Evolutionary conservation across 2,329 filamentous ascomycete species (phyloP), one percentile per base, ranked within the genome.

Genomic region (Fusarium devonianum): DNA sequence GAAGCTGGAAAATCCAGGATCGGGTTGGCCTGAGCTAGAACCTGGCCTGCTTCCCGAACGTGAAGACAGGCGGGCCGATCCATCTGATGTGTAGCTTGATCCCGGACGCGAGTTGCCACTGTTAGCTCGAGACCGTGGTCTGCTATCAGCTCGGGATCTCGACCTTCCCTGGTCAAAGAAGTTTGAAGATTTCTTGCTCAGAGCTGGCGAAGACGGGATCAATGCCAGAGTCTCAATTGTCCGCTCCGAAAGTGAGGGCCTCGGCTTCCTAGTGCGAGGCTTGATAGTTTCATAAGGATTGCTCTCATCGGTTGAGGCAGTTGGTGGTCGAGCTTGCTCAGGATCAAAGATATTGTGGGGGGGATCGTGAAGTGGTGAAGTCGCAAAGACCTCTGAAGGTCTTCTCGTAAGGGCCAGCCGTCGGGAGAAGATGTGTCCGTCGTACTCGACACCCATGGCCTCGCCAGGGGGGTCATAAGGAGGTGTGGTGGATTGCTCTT

Each of bases 141-240:
- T 53, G 21, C 73, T 75, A 18, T 70, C 73, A 4, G 75, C 71
- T 9, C 78, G 72, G 2, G 80, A 80, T 12, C 69, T 63, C 7
- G 87, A 81, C 10, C 81, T 81, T n/a, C 85, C 78, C 2, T 77
- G 72, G 37, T 84, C 85, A 67, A 89, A 94, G 69, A 96, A 92
- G 45, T 83, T 85, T 0, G 90, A 90, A 7, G 81, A 76, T 43
- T 85, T 83, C 49, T 84, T 83, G 41, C 79, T 83, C 34, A 88
- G 71, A 1, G 83, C 83, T 4, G 92, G 92, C 1, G 92, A 94
- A 0, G 89, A 85, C 0, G 92, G 89, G 21, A 96, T 76, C 35
- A 85, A 83, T 3, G 91, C 82, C 5, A 97, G 75, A 0, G 90
- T 96, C 69, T 96, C 90, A 30, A 96, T 86, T 1, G 92, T 95